phyloP scores from a whole-genome alignment of 1,284 basidiomycete species.

The Sporisorium reilianum region DNA sequence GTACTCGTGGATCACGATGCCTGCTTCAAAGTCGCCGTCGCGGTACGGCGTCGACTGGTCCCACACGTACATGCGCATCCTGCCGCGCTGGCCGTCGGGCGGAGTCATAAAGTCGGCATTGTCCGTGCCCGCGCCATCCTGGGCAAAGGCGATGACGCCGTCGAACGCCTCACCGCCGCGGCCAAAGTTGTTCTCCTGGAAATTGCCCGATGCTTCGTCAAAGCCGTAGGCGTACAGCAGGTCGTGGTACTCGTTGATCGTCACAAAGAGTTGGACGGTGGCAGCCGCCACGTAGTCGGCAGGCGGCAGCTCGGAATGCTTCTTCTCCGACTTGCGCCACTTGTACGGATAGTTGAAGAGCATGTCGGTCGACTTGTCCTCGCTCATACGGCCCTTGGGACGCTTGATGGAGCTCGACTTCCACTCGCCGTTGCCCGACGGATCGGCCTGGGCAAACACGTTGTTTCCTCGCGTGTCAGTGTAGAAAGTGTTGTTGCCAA shows the following conservation, averaged over 20 bases:
- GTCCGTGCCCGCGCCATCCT: constrained; percentile 85
- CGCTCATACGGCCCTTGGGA: constrained; percentile 42
- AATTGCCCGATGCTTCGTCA: constrained; percentile 90
- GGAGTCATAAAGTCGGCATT: constrained; percentile 74
- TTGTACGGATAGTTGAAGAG: constrained; percentile 60
- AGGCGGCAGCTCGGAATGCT: constrained; percentile 51
- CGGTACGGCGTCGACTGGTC: constrained; percentile 76
- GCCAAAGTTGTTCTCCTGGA: constrained; percentile 96
- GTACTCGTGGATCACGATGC: constrained; percentile 68
- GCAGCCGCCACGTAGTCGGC: constrained; percentile 51
- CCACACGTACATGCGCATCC: constrained; percentile 98
- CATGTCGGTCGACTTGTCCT: constrained; percentile 53
- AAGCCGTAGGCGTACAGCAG: constrained; percentile 76
- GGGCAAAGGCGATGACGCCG: constrained; percentile 91
- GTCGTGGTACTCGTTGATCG: constrained; percentile 62
- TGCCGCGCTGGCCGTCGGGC: constrained; percentile 77
- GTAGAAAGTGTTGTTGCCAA: constrained; percentile 47
- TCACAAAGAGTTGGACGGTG: constrained; percentile 59
- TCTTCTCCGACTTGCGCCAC: constrained; percentile 59
- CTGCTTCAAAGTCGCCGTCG: constrained; percentile 87
- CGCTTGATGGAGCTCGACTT: constrained; percentile 40
- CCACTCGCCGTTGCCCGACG: constrained; percentile 52
- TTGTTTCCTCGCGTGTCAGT: constrained; percentile 62
- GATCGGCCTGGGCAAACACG: constrained; percentile 58
- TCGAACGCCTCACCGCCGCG: constrained; percentile 87